Evolutionary conservation across 2,329 filamentous ascomycete species (phyloP), one percentile per base, ranked within the genome.

Genomic region (Pseudogymnoascus sp.): DNA sequence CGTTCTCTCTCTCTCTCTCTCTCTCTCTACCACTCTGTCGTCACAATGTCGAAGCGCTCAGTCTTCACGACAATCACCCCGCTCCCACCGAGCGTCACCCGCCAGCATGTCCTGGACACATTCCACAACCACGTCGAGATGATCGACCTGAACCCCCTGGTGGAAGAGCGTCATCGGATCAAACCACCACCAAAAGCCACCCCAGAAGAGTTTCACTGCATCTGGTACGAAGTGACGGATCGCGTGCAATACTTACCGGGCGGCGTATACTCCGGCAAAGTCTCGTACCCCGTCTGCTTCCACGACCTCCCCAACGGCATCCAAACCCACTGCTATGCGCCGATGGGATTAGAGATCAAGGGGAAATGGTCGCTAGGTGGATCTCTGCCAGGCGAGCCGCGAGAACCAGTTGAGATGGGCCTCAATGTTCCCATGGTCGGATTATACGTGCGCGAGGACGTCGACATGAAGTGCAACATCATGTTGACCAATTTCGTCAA

Each of bases 61-160:
- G 80, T 85, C 34, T 91, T 93, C 77, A 95, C 90, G 40, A 89
- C 85, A 53, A 85, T 93, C 69, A 95, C 90, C 28, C 88, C 91
- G 16, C 81, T 96, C 34, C 91, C 92, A 7, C 69, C 83, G 1
- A 79, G 80, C 68, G 83, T 95, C 67, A 80, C 85, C 59, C 84
- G 90, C 62, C 81, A 88, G 68, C 82, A 84, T n/a, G 90, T 90
- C 43, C 74, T 96, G 66, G 80, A 84, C 62, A 90, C 90, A 68
- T 85, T 96, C 34, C 90, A 91, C 74, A 82, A 88, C 74, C 91
- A 96, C 76, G 74, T 82, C 60, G 87, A 87, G 69, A 96, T 96
- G 88, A 96, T 96, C 71, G 88, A 93, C 72, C 79, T 96, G 63
- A 96, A 96, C 74, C 91, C 91, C 1, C 81, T 96, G 59, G 88